Base-by-base conservation (phyloP, 352 stramenopile genomes). In the Globisporangium orthogonon region DNA sequence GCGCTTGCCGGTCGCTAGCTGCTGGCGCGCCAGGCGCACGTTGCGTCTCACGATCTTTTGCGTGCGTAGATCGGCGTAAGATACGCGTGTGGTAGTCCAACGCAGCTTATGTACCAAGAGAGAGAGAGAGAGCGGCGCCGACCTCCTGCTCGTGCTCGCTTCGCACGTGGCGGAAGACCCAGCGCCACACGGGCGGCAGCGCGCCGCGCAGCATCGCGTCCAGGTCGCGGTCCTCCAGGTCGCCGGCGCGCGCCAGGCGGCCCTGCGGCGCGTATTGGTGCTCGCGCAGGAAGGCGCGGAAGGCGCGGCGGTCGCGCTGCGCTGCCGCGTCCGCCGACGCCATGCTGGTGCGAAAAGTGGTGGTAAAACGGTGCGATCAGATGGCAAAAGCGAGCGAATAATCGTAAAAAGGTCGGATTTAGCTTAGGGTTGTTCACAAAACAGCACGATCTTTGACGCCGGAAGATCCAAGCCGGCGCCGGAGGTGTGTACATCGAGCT, bases 231-330 rank as follows among this genome's bases (percentile, higher is more conserved):
- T 82, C 73, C 54, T 78, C 60, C 13, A 82, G 53, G 23, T 28
- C 30, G 2, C 70, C 62, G 2, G 60, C 67, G 13, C 70, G 65
- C 11, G 65, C 62, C 31, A 71, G 63, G 3, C 63, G 67, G 43
- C 72, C 72, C 70, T 82, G 41, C 31, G 73, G 73, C 9, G 52
- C 58, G 52, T 83, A 83, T 54, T 50, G 70, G 17, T 72, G 73
- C 56, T 70, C 62, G 37, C 56, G 60, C 30, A 83, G 65, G 59
- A 83, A 83, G 56, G 59, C 65, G 18, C 63, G 73, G 50, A 83
- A 73, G 30, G 56, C 65, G n/a, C 69, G 61, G 48, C 67, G 70
- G 17, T 78, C 73, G 28, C 61, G 62, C 51, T 62, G 48, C n/a
- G n/a, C n/a, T n/a, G n/a, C n/a, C n/a, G n/a, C n/a, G n/a, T n/a